A percentile compares a stretch with the other conserved stretches of the same genome.
Evolutionary conservation across 192 early-diverging fungal species (phyloP).

Genomic region (Entomortierella lignicola): DNA sequence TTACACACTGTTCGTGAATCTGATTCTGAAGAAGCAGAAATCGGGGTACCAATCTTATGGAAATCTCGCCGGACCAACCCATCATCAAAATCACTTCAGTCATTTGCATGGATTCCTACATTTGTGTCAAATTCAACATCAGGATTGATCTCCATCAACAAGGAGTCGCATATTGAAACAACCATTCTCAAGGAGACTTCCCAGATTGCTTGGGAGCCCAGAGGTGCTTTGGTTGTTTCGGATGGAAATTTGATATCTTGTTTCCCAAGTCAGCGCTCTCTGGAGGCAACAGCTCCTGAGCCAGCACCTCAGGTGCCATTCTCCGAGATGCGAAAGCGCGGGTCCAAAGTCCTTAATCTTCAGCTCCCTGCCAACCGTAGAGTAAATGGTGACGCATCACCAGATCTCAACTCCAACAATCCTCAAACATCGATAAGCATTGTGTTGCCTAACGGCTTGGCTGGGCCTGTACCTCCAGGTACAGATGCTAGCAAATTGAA

Average conservation of each 20-base stretch:
- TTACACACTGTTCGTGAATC: conserved; percentile 41
- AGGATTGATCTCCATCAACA: conserved; percentile 63
- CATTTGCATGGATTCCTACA: conserved; percentile 65
- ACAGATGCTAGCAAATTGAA: conserved; percentile 20
- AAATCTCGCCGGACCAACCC: conserved; percentile 57
- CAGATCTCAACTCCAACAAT: conserved; percentile 1
- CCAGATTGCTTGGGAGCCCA: conserved; percentile 65
- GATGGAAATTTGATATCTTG: conserved; percentile 51
- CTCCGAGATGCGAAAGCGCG: conserved; percentile 49
- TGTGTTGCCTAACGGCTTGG: conserved; percentile 14
- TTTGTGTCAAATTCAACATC: conserved; percentile 55
- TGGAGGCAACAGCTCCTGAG: conserved; percentile 24
- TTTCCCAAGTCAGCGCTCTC: conserved; percentile 43
- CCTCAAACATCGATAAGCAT: conserved; percentile 31
- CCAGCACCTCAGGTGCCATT: conserved; percentile 37
- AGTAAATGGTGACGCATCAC: conserved; percentile 12
- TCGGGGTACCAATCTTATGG: conserved; percentile 60
- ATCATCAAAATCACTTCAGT: conserved; percentile 54
- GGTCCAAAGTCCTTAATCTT: conserved; percentile 41
- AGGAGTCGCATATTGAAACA: conserved; percentile 64
- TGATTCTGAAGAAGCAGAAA: conserved; percentile 40
- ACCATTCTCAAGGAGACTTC: conserved; percentile 63
- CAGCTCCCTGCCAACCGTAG: conserved; percentile 46
- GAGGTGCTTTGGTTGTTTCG: conserved; percentile 59
- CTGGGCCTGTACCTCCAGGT: neutral